Evolutionary conservation across 768 basidiomycete species (phyloP), one percentile per base, ranked within the genome.

Genomic region (Tulasnella sp.): DNA sequence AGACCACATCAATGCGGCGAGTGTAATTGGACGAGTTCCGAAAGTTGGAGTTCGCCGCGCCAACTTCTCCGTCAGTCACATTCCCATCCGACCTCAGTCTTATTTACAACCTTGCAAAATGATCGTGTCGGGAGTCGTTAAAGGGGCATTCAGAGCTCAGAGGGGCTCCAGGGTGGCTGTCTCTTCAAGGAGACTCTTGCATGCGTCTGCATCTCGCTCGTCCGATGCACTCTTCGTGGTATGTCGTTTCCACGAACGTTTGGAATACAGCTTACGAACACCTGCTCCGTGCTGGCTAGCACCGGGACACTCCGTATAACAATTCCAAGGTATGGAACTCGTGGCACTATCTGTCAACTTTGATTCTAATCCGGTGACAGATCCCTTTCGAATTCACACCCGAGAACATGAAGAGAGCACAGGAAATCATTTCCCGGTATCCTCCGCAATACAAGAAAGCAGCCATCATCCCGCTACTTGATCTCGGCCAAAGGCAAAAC

Each of bases 381-480:
- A 93, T 97, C 71, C 77, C 86, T 9, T 99, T 99, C 70, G 79
- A 85, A 63, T 93, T 94, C 72, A 74, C 75, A 58, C 66, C 78
- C 0, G 84, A 82, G 66, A 97, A 94, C 74, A 65, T 82, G 71
- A 87, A 87, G 74, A 78, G 79, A 34, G 92, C 91, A 0, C 65
- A 92, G 61, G 84, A 89, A 68, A 86, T 98, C 72, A 88, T 98
- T 69, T 76, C 86, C 39, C 83, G 82, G 63, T 99, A 99, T 74
- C 94, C 94, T 19, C 78, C 89, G 52, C 93, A 97, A 66, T 99
- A 98, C 78, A 96, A 91, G 79, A 99, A 99, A 71, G 94, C 92
- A 15, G 96, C 96, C 27, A 84, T 90, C 64, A 97, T 99, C 67
- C 96, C 96, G 45, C 77, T 99, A 31, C 82, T 99, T 58, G 93